Conservation (phyloP, 805 yeast genomes). For the Candida pini region DNA sequence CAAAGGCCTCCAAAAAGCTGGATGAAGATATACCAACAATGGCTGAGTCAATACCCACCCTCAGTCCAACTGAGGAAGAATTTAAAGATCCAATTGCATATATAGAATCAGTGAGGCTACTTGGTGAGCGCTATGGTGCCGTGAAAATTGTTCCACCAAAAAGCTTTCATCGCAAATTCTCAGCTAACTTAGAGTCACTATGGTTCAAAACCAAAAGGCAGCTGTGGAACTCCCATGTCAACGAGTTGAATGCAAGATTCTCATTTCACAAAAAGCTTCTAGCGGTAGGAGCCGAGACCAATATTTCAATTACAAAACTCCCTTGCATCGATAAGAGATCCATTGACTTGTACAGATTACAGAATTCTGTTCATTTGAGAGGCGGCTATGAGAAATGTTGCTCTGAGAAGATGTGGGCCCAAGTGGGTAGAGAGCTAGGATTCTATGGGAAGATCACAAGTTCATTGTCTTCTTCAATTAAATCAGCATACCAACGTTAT, state of each 20-base stretch:
- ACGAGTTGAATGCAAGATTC: conserved; percentile 39
- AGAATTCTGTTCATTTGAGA: conserved; percentile 50
- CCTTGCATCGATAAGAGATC: conserved; percentile 66
- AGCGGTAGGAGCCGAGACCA: conserved; percentile 29
- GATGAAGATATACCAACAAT: conserved; percentile 2
- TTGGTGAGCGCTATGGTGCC: conserved; percentile 66
- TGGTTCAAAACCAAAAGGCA: conserved; percentile 50
- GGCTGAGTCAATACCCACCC: conserved; percentile 41
- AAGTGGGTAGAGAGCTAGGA: conserved; percentile 75
- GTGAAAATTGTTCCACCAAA: conserved; percentile 65
- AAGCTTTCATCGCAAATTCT: conserved; percentile 29
- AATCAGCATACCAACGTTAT: conserved; percentile 49
- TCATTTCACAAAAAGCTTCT: conserved; percentile 43
- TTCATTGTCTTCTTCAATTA: conserved; percentile 61
- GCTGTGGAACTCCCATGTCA: conserved; percentile 36
- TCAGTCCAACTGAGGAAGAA: conserved; percentile 50
- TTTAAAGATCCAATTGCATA: conserved; percentile 62
- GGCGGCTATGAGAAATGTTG: conserved; percentile 70
- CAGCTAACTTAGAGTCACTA: conserved; percentile 39
- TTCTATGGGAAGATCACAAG: conserved; percentile 68
- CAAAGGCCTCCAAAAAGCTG: conserved; percentile 15
- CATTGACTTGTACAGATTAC: conserved; percentile 56
- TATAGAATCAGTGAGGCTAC: conserved; percentile 44
- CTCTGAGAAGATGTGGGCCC: conserved; percentile 70
- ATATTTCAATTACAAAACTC: conserved; percentile 33